phyloP scores from a whole-genome alignment of 495 filamentous ascomycete genomes.

The Aspergillus coremiiformis region DNA sequence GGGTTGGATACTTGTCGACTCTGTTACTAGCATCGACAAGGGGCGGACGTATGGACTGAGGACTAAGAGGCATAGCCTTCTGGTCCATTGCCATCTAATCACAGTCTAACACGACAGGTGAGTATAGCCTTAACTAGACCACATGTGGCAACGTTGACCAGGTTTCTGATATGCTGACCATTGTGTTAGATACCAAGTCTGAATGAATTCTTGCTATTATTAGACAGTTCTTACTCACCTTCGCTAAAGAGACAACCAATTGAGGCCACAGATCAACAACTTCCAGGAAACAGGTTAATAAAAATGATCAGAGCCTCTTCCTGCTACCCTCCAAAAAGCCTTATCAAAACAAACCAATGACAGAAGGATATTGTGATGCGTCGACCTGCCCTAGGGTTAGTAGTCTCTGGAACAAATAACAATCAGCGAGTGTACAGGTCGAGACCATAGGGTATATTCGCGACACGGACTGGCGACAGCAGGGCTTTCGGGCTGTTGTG shows the following conservation, averaged over 20 bases:
- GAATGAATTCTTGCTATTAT: not conserved
- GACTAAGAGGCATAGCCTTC: conserved; percentile 3
- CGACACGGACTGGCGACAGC: not conserved
- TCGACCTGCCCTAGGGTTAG: not conserved
- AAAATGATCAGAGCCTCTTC: not conserved
- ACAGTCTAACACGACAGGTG: conserved; percentile 6
- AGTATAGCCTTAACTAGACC: not conserved
- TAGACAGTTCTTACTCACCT: not conserved
- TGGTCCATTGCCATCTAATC: conserved; percentile 16
- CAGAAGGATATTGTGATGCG: no score
- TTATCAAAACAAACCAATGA: no score
- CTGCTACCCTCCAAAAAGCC: not conserved
- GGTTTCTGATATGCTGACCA: not conserved
- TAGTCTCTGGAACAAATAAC: not conserved
- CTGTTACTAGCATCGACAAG: conserved; percentile 43
- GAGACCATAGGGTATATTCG: not conserved
- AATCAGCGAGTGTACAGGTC: not conserved
- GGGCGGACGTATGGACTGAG: conserved; percentile 36
- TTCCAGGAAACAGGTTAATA: not conserved
- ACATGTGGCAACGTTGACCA: conserved; percentile 1
- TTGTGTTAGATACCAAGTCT: not conserved
- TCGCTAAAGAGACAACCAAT: not conserved
- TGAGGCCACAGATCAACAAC: no score
- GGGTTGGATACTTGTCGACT: conserved; percentile 34
- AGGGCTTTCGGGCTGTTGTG: not conserved